A percentile compares a stretch with the other conserved stretches of the same genome.
Evolutionary conservation across 192 early-diverging fungal genomes (phyloP).

Genomic region (Diversispora eburnea): DNA sequence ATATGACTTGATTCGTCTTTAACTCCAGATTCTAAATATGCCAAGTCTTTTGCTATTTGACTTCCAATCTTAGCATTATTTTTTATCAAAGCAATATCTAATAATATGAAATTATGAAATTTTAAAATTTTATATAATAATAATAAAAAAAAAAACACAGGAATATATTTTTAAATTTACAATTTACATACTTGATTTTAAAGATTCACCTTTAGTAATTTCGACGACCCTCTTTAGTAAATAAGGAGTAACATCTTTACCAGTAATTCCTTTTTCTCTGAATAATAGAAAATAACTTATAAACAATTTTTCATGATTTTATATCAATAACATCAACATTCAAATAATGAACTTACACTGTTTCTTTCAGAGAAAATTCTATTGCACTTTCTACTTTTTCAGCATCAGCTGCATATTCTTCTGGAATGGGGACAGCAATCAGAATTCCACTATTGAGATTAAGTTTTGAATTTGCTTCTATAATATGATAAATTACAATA

Average conservation of each 20-base stretch:
- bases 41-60: conserved; percentile 65
- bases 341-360: conserved; percentile 42
- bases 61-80: conserved; percentile 86
- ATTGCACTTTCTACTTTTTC: conserved; percentile 67
- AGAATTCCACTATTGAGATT: conserved; percentile 76
- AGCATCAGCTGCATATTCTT: conserved; percentile 57
- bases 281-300: background rate
- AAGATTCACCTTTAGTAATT: conserved; percentile 79
- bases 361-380: conserved; percentile 64
- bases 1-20: background rate
- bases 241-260: conserved; percentile 93
- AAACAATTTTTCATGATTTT: background rate
- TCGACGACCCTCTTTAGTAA: conserved; percentile 81
- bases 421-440: conserved; percentile 87
- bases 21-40: background rate
- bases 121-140: background rate
- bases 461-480: conserved; percentile 59
- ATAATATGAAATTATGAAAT: background rate
- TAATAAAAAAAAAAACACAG: background rate
- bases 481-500: background rate
- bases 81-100: conserved; percentile 86
- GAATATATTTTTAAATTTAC: background rate
- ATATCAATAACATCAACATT: background rate
- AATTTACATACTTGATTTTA: conserved; percentile 63
- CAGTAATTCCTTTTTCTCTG: conserved; percentile 59